Conservation (phyloP, 768 basidiomycete genomes). For the Amanita rimosa region DNA sequence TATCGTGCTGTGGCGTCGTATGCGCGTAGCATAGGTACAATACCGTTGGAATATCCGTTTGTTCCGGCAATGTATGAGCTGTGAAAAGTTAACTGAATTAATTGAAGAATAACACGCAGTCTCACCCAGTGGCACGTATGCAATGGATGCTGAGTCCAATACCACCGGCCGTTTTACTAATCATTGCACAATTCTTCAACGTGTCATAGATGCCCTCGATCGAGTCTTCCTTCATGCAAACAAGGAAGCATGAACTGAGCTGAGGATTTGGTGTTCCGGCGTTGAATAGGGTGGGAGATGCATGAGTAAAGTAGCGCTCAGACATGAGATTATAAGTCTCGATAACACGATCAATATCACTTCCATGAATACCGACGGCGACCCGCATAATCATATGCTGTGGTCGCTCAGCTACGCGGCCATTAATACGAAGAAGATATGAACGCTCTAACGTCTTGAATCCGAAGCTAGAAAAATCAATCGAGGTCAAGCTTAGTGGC, state of each 20-base stretch:
- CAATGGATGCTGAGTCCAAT: conserved; percentile 95
- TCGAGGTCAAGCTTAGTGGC: background rate
- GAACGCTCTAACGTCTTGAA: conserved; percentile 99
- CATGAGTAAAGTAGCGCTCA: conserved; percentile 96
- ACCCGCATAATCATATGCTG: conserved; percentile 99
- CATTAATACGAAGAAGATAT: conserved; percentile 89
- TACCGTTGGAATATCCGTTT: conserved; percentile 98
- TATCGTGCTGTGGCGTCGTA: conserved; percentile 98
- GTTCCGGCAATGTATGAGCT: conserved; percentile 99
- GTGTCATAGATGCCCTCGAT: conserved; percentile 99
- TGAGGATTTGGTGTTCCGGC: conserved; percentile 96
- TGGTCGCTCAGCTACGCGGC: conserved; percentile 91
- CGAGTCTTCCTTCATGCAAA: conserved; percentile 97
- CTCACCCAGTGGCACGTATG: conserved; percentile 90
- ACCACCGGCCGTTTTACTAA: conserved; percentile 98
- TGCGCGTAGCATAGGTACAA: conserved; percentile 97
- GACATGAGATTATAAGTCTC: conserved; percentile 97
- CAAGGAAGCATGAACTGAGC: conserved; percentile 92
- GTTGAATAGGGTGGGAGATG: conserved; percentile 96
- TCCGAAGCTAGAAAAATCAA: conserved; percentile 57
- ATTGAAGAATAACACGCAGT: conserved; percentile 3
- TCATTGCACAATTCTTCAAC: conserved; percentile 96
- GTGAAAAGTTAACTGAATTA: conserved; percentile 1
- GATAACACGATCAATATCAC: conserved; percentile 77
- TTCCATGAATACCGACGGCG: conserved; percentile 91